Evolutionary conservation across 148 eudicot species (phyloP).

Genomic region (Vaccinium corymbosum): DNA sequence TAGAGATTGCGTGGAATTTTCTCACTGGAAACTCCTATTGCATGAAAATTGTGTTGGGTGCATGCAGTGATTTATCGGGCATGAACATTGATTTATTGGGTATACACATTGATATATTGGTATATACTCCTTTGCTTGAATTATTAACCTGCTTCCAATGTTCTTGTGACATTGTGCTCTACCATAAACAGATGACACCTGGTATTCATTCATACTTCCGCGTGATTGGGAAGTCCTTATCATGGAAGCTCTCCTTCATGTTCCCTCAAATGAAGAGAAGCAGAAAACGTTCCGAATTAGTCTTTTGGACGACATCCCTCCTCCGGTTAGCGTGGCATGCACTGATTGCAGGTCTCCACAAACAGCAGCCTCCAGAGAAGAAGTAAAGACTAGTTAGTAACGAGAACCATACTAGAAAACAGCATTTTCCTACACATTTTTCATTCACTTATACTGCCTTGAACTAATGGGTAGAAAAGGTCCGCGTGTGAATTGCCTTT

Average conservation of each 20-base stretch:
- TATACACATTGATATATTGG: too few relatives aligned
- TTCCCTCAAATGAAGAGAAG: constrained; percentile 66
- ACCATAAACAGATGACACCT: constrained; percentile 45
- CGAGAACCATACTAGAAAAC: too few relatives aligned
- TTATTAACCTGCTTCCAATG: background rate
- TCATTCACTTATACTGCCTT: background rate
- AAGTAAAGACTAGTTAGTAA: constrained; percentile 30
- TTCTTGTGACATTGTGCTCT: background rate
- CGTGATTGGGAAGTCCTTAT: constrained; percentile 79
- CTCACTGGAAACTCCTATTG: background rate
- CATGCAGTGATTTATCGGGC: background rate
- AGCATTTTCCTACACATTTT: background rate
- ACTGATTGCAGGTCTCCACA: constrained; percentile 35
- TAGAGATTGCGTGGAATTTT: background rate
- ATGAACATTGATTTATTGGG: background rate
- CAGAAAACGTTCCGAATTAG: constrained; percentile 55
- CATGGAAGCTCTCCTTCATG: constrained; percentile 82
- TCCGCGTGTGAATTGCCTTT: background rate
- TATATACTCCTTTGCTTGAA: background rate
- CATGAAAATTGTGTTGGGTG: background rate
- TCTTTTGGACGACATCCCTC: constrained; percentile 39
- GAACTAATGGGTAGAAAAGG: background rate
- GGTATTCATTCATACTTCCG: constrained; percentile 55
- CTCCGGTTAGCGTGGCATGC: constrained; percentile 53
- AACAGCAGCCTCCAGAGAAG: constrained; percentile 31